Evolutionary conservation across 2,329 filamentous ascomycete genomes (phyloP), one percentile per base, ranked within the genome.

Genomic region (Trichophaea hybrida): DNA sequence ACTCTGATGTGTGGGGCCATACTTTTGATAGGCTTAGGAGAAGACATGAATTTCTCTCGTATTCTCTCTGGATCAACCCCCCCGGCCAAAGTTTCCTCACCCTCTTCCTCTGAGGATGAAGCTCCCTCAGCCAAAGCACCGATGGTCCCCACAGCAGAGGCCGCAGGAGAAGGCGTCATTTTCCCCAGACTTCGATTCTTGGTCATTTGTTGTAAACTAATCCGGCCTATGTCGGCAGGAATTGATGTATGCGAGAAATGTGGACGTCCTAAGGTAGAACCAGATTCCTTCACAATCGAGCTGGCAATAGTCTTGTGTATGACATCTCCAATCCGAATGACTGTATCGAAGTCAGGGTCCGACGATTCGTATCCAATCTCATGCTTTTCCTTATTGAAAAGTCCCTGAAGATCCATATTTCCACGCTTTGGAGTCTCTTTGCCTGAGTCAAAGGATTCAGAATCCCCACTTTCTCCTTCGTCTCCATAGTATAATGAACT

Each of bases 61-160:
- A 59, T 53, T 10, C 57, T 59, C n/a, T 60, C 54, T 2, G 61
- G 59, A 35, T 64, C 54, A 40, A 59, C 24, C 34, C 53, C 58
- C 15, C 58, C 49, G 34, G 58, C 44, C 13, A 33, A 17, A 31
- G 52, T 38, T 44, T 55, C 38, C 24, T 33, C 10, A 15, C 15
- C 10, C 35, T 38, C 52, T 4, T 52, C 52, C 37, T 34, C 24
- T 12, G 62, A 51, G 31, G 55, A 59, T 7, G 24, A 51, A 1
- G 50, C 24, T 3, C 24, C 6, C 35, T 57, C 31, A 44, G 51
- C 46, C 32, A 43, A 15, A 24, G 35, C 55, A 8, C 37, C 24
- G 3, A 58, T 35, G 8, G 37, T 50, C 13, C 17, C 43, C 8
- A 50, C 44, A 33, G 24, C 35, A 37, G 8, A 55, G 10, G 8